phyloP scores from a whole-genome alignment of 139 green algal genomes.

The Coccomyxa sp. region DNA sequence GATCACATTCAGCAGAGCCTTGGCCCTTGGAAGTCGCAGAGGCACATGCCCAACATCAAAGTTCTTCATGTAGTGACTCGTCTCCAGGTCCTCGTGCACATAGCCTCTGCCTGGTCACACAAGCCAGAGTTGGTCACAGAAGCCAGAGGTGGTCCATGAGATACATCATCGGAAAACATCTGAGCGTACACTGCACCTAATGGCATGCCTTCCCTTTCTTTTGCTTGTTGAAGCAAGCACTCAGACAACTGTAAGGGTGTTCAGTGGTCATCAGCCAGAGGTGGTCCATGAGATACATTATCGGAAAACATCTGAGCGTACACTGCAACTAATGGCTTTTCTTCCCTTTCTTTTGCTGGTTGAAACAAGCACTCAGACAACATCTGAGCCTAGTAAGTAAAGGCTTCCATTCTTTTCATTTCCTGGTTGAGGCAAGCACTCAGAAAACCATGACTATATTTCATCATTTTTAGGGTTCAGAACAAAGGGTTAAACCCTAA shows the following conservation, averaged over 20 bases:
- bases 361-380: not conserved
- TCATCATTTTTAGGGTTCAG: no score
- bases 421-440: no score
- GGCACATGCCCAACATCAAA: conserved; percentile 86
- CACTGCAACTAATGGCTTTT: not conserved
- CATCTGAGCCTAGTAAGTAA: no score
- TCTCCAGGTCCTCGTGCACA: conserved; percentile 97
- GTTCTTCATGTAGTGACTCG: conserved; percentile 99
- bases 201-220: not conserved
- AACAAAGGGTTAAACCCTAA: no score
- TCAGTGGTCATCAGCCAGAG: no score
- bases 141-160: not conserved
- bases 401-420: no score
- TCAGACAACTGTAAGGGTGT: not conserved
- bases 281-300: no score
- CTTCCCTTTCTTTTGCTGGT: no score
- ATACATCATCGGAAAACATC: not conserved
- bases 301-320: not conserved
- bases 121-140: no score
- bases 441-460: no score
- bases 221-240: no score
- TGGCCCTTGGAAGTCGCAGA: conserved; percentile 85
- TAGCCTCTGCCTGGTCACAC: conserved; percentile 72
- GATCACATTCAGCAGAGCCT: conserved; percentile 92
- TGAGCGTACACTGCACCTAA: not conserved